Evolutionary conservation across 257 asterid genomes (phyloP), one percentile per base, ranked within the genome.

Genomic region (Thymus mandschuricus): DNA sequence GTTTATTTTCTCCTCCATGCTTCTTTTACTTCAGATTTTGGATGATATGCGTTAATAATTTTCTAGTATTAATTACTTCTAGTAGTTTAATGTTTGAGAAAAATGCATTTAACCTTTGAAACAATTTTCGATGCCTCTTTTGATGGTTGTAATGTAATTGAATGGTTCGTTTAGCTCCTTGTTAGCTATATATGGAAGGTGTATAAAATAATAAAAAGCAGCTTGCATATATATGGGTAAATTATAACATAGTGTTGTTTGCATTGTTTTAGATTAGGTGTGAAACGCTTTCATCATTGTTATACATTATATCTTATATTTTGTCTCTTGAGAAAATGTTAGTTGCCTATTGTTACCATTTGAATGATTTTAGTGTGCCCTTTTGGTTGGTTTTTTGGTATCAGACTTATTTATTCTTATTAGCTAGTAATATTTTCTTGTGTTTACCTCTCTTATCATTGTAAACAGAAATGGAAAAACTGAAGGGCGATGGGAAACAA

Each of bases 401-500:
- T 35, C 40, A 3, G 40, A 35, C 3, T 1, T 35, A 35, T 35
- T 35, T 35, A 35, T 35, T 35, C 5, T 35, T 35, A 35, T 35
- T 35, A 35, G 40, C 40, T 35, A 35, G 3, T 35, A 35, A 35
- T 5, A 3, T 0, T 35, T 35, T 35, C 40, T 35, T 35, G 5
- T 35, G 3, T 35, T 35, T 7, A 7, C 49, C 9, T 7, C 49
- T 44, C 3, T 54, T 27, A 3, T 10, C 5, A 21, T 4, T 55
- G 34, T 60, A 35, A 5, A 35, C 5, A 35, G 40, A 77, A 38
- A 79, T 79, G 83, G 77, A 56, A 15, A 10, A 45, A 48, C 40
- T 29, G 12, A 33, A 21, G 57, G 33, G 10, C 0, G 10, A 1
- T 1, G 60, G 28, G 1, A 58, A 29, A 56, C 21, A 66, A 9